phyloP scores from a whole-genome alignment of 2,329 filamentous ascomycete species.

The Orbilia oligospora region DNA sequence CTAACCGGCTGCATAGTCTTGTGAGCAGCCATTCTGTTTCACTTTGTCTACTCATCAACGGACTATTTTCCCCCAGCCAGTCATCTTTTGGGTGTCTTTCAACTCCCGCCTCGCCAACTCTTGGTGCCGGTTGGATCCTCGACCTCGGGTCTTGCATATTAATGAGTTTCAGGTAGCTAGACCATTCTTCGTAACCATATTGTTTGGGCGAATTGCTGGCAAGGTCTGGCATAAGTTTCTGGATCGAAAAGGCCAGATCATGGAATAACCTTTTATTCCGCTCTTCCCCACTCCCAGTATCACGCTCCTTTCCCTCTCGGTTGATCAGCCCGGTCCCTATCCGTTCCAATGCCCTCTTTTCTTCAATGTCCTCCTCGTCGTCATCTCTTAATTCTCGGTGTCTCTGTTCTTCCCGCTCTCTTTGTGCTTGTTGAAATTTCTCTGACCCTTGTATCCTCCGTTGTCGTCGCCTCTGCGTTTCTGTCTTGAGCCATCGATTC shows the following conservation, averaged over 20 bases:
- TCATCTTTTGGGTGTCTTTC: slow-evolving; percentile 78
- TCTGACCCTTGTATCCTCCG: slow-evolving; percentile 65
- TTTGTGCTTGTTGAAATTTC: slow-evolving; percentile 66
- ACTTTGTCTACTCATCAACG: slow-evolving; percentile 75
- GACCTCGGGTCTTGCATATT: slow-evolving; percentile 66
- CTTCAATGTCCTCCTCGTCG: slow-evolving; percentile 44
- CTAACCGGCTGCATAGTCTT: slow-evolving; percentile 76
- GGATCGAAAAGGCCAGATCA: slow-evolving; percentile 55
- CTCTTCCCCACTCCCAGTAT: slow-evolving; percentile 37
- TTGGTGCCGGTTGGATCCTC: slow-evolving; percentile 68
- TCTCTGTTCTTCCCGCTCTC: slow-evolving; percentile 67
- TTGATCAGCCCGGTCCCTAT: slow-evolving; percentile 53
- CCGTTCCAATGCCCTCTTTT: slow-evolving; percentile 32
- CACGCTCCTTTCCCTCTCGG: slow-evolving; percentile 64
- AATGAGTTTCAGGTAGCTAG: slow-evolving; percentile 83
- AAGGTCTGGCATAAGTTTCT: slow-evolving; percentile 51
- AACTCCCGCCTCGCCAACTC: slow-evolving; percentile 66
- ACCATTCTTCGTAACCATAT: slow-evolving; percentile 89
- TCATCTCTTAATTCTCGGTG: slow-evolving; percentile 64
- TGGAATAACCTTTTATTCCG: slow-evolving; percentile 16
- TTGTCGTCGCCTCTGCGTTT: slow-evolving; percentile 69
- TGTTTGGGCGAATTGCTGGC: slow-evolving; percentile 71
- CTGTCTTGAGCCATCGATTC: slow-evolving; percentile 66
- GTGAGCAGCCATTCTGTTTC: slow-evolving; percentile 79
- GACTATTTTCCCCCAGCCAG: slow-evolving; percentile 79